Base-by-base conservation (phyloP, 2,329 filamentous ascomycete species). In the Ramularia collo-cygni region DNA sequence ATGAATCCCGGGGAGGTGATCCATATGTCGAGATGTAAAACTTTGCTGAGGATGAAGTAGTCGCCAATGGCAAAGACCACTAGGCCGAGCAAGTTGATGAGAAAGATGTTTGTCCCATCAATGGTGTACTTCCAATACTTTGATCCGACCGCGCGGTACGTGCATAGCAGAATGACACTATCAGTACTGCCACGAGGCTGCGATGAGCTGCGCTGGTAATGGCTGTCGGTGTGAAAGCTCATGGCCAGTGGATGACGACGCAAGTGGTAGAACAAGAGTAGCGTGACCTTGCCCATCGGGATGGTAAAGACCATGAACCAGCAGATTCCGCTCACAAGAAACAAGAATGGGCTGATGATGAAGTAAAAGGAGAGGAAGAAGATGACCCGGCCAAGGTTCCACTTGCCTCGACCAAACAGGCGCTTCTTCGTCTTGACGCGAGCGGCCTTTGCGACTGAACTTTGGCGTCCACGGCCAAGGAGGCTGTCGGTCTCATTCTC, bases 121-220 rank as follows among this genome's bases (percentile, higher is more conserved):
- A 98, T 74, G 3, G 92, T 98, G 66, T 98, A 98, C 67, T 98
- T 98, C 90, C 93, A 98, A 70, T 98, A 98, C 63, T 90, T 90
- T 52, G 80, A 73, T 9, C 92, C 92, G 9, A 93, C 90, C 30
- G 92, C 92, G 43, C 93, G 84, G 66, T 98, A 98, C 4, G 92
- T 98, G 73, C 92, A 98, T 24, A 98, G 74, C 13, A 98, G 71
- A 46, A 98, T 90, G 8, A 89, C 90, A 12, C 52, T 54, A 19
- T 52, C 50, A 34, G 14, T 83, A 79, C 12, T 44, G 15, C 51
- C 53, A 29, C 48, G 41, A 8, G 79, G 79, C 33, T 82, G 80
- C 10, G 10, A 6, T 24, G 21, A 33, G 12, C 39, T 71, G 40
- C 89, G 82, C 17, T 84, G 79, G 56, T 83, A 84, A 42, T 79